Conservation (phyloP, 2,329 filamentous ascomycete species). For the Colletotrichum tropicale region DNA sequence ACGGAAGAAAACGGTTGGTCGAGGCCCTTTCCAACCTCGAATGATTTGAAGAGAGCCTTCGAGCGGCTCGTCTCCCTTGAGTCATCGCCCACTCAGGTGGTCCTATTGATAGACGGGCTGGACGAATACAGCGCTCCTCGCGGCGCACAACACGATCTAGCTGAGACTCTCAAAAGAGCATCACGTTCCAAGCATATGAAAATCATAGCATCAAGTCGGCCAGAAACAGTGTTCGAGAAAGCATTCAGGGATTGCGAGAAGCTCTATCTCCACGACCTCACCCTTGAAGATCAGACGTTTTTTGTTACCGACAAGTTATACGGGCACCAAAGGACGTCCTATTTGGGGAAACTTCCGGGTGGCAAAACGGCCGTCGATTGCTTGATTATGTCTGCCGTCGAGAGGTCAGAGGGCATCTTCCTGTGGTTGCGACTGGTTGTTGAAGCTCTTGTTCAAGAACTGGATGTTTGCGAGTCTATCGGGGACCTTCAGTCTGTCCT, state of each 20-base stretch:
- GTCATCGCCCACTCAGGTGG: not conserved
- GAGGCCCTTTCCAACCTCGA: not conserved
- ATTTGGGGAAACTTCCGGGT: accelerated
- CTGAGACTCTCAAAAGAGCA: not conserved
- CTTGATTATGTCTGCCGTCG: not conserved
- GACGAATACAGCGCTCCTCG: not conserved
- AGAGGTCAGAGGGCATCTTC: not conserved
- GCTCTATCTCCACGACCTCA: not conserved
- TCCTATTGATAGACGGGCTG: not conserved
- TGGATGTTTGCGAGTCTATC: not conserved
- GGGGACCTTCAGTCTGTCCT: not conserved
- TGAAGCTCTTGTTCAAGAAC: not conserved
- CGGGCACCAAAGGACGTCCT: not conserved
- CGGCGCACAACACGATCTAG: not conserved
- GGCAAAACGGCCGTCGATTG: not conserved
- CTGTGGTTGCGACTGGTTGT: not conserved
- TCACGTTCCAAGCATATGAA: not conserved
- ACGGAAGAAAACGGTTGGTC: not conserved
- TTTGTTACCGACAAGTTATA: not conserved
- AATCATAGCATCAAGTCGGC: not conserved
- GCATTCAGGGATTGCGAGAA: not conserved
- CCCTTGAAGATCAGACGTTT: accelerated
- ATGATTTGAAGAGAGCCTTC: not conserved
- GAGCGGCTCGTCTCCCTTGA: not conserved
- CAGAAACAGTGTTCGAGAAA: not conserved